These are phyloP conservation scores for Thielaviopsis punctulata DNA, from an alignment of 2,329 filamentous ascomycete genomes.

Conservation along the genomic window DNA sequence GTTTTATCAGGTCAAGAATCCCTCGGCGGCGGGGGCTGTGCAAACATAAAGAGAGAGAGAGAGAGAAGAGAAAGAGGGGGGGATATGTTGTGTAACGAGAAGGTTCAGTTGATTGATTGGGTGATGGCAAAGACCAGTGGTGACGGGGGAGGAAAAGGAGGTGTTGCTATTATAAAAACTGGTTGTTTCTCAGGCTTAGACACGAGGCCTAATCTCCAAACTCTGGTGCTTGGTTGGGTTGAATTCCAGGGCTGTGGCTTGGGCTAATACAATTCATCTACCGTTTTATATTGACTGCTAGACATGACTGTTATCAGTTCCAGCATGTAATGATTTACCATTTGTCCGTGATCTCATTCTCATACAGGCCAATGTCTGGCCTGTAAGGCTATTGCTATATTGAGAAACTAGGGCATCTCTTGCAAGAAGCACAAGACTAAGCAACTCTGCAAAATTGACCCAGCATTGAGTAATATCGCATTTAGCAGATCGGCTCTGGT, in stretches of 20 bases:
- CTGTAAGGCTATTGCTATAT: no score
- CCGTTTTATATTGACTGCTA: background rate
- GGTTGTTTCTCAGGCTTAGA: background rate
- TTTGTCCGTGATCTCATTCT: no score
- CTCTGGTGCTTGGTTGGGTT: background rate
- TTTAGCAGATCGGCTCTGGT: no score
- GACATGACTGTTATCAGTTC: no score
- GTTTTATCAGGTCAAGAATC: slow-evolving; percentile 47
- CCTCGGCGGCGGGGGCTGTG: slow-evolving; percentile 4
- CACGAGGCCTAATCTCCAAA: background rate
- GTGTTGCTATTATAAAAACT: background rate
- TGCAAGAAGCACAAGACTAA: no score
- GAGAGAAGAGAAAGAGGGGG: background rate
- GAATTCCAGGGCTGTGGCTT: background rate
- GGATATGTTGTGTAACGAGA: background rate
- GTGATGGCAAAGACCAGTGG: background rate
- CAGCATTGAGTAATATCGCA: no score
- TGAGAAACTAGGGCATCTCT: no score
- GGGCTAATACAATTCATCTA: background rate
- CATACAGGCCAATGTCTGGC: no score
- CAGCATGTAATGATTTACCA: no score
- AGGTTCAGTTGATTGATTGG: background rate
- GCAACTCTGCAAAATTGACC: no score
- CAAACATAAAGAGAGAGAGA: background rate
- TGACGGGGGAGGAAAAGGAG: no score